phyloP scores from a whole-genome alignment of 139 green algal genomes.

The Zygnema cylindricum region DNA sequence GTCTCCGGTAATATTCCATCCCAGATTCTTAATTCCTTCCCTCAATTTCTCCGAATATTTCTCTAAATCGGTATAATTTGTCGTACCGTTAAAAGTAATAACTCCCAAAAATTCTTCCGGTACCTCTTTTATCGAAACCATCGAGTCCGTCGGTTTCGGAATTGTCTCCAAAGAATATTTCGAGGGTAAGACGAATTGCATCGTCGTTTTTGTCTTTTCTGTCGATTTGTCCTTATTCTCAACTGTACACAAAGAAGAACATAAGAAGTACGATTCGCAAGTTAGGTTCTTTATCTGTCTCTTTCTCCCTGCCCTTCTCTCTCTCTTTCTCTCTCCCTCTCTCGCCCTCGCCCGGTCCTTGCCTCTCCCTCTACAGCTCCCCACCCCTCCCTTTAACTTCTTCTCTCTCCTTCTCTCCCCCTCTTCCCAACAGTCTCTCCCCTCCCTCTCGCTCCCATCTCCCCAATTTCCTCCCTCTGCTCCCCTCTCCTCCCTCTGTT shows the following conservation, averaged over 20 bases:
- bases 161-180: slow-evolving; percentile 50
- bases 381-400: no score
- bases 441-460: no score
- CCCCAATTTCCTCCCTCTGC: no score
- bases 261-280: background rate
- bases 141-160: slow-evolving; percentile 32
- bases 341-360: no score
- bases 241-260: slow-evolving; percentile 2
- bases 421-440: no score
- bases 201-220: slow-evolving; percentile 2
- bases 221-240: background rate
- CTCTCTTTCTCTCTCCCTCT: no score
- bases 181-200: slow-evolving; percentile 40
- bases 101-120: slow-evolving; percentile 15
- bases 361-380: no score
- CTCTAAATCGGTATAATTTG: background rate
- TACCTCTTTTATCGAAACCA: slow-evolving; percentile 20
- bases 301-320: no score
- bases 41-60: background rate
- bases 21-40: background rate
- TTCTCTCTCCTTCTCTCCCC: no score
- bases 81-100: slow-evolving; percentile 19
- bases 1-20: background rate
- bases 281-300: background rate
- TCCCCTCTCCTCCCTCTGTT: no score